Conservation (phyloP, 2,329 filamentous ascomycete genomes). For the Fusarium sp. region DNA sequence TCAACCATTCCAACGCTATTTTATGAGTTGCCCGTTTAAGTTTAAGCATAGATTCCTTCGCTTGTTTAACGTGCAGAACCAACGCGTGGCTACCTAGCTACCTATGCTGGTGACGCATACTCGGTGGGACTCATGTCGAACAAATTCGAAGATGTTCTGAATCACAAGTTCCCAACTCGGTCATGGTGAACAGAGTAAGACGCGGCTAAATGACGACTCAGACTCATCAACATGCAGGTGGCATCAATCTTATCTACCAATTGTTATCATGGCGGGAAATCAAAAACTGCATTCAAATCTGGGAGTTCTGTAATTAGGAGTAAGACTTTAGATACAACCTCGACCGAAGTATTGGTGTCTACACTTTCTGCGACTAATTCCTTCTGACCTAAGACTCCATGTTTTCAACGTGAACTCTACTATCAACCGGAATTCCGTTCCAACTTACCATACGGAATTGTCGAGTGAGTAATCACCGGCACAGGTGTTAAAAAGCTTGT, state of each 20-base stretch:
- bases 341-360: not conserved
- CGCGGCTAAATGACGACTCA: conserved; percentile 1
- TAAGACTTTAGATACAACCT: not conserved
- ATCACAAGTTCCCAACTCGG: not conserved
- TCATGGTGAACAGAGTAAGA: not conserved
- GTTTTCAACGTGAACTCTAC: not conserved
- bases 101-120: conserved; percentile 20
- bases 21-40: conserved; percentile 33
- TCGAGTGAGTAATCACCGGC: not conserved
- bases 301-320: not conserved
- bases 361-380: not conserved
- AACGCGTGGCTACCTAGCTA: conserved; percentile 5
- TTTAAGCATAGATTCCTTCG: conserved; percentile 32
- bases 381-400: not conserved
- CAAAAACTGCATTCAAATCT: not conserved
- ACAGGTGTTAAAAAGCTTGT: not conserved
- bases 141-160: not conserved
- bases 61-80: conserved; percentile 5
- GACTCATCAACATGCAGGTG: not conserved
- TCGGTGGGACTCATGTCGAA: not conserved
- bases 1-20: not conserved
- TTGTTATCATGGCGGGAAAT: not conserved
- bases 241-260: not conserved
- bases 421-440: not conserved
- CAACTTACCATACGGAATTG: not conserved